Evolutionary conservation across 148 eudicot species (phyloP).

Genomic region (Camellia granthamiana): DNA sequence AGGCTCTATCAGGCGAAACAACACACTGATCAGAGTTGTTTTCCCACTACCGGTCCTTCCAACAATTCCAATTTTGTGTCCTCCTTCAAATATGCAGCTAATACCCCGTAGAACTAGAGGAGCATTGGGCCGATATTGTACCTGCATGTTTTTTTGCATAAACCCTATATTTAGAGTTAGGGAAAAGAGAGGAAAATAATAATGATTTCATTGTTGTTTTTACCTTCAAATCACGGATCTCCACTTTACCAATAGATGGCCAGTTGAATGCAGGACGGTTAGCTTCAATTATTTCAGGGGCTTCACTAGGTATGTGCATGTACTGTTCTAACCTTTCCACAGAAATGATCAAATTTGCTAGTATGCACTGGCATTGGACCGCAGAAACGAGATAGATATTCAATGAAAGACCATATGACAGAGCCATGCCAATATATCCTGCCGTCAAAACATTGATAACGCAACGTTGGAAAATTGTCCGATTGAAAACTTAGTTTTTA

Average conservation of each 20-base stretch:
- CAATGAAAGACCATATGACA: slow-evolving; percentile 50
- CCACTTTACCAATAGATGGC: slow-evolving; percentile 44
- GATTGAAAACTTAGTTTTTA: not conserved
- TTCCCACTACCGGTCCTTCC: slow-evolving; percentile 69
- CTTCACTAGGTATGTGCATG: slow-evolving; percentile 50
- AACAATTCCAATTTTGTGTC: slow-evolving; percentile 54
- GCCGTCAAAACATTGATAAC: slow-evolving; percentile 2
- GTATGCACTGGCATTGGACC: slow-evolving; percentile 40
- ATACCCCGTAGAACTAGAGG: slow-evolving; percentile 54
- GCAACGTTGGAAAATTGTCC: not conserved
- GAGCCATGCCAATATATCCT: slow-evolving; percentile 55
- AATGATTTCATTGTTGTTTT: not conserved
- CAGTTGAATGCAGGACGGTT: slow-evolving; percentile 36
- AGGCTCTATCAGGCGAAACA: slow-evolving; percentile 62
- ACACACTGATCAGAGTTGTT: slow-evolving; percentile 47
- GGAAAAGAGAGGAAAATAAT: not conserved
- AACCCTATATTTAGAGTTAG: not conserved
- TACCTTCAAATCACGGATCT: slow-evolving; percentile 40
- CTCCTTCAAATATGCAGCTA: slow-evolving; percentile 48
- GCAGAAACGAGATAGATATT: slow-evolving; percentile 34
- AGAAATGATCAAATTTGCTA: slow-evolving; percentile 44
- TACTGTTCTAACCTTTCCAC: slow-evolving; percentile 54
- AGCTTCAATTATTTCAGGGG: slow-evolving; percentile 32
- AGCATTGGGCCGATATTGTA: slow-evolving; percentile 42
- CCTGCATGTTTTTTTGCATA: slow-evolving; percentile 24